A percentile compares a stretch with the other conserved stretches of the same genome.
Conservation (phyloP, 345 rosid genomes). For the Tarenaya hassleriana region DNA sequence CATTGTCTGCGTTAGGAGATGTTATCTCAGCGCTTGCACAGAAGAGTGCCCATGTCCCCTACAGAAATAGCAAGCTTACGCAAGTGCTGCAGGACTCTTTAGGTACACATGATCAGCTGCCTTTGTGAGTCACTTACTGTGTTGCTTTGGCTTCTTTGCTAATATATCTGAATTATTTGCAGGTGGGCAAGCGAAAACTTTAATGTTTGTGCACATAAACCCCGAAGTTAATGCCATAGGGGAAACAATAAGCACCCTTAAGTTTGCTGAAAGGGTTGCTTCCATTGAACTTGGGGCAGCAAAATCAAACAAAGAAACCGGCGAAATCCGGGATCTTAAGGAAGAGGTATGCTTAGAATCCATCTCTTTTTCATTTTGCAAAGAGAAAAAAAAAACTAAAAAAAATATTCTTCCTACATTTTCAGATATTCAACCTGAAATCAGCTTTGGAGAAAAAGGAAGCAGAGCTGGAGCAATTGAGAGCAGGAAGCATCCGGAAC, state of each 20-base stretch:
- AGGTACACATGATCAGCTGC: constrained; percentile 40
- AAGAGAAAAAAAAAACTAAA: background rate
- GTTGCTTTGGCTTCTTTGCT: no score
- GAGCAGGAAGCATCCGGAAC: constrained; percentile 35
- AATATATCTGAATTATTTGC: constrained; percentile 1
- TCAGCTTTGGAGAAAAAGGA: constrained; percentile 78
- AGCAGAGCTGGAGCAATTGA: constrained; percentile 69
- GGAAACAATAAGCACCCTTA: constrained; percentile 91
- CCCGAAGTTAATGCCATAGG: constrained; percentile 78
- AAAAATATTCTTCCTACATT: background rate
- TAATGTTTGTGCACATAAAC: constrained; percentile 92
- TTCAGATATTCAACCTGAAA: constrained; percentile 71
- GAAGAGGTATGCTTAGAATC: constrained; percentile 58
- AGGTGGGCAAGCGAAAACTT: constrained; percentile 98
- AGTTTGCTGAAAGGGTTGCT: constrained; percentile 95
- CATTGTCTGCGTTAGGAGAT: constrained; percentile 93
- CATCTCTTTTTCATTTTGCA: background rate
- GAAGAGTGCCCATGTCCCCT: constrained; percentile 87
- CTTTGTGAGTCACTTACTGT: constrained; percentile 2
- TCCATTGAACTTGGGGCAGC: constrained; percentile 96
- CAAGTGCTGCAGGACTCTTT: constrained; percentile 92
- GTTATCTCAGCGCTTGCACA: constrained; percentile 94
- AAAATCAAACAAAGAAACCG: constrained; percentile 81
- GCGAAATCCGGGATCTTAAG: constrained; percentile 80
- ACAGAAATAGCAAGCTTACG: constrained; percentile 94